These are phyloP conservation scores for Umbelopsis ramanniana DNA, from an alignment of 192 early-diverging fungal species.

Conservation along the genomic window DNA sequence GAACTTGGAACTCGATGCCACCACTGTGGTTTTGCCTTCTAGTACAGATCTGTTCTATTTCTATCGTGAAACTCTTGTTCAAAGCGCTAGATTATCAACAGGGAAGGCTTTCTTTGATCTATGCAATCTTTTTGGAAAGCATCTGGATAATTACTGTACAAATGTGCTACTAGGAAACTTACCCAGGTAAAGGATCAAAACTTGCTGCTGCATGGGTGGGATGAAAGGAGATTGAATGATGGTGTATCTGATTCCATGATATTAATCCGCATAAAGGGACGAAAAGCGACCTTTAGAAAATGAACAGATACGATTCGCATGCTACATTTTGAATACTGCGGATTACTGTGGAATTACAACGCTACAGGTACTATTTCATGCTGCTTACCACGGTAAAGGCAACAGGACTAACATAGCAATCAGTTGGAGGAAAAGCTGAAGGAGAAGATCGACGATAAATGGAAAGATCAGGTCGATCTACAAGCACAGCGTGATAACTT, in stretches of 20 bases:
- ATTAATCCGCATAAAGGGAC: conserved; percentile 45
- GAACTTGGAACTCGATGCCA: conserved; percentile 58
- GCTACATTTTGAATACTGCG: conserved; percentile 88
- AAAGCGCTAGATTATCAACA: conserved; percentile 84
- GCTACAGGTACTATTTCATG: conserved; percentile 54
- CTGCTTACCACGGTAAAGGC: not conserved
- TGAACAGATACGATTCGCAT: conserved; percentile 74
- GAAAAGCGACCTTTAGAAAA: conserved; percentile 64
- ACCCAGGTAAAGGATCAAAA: conserved; percentile 52
- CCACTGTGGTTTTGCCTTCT: conserved; percentile 76
- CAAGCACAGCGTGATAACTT: conserved; percentile 78
- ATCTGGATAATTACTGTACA: conserved; percentile 77
- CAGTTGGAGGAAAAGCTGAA: conserved; percentile 92
- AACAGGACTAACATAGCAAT: conserved; percentile 3
- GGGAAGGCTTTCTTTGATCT: conserved; percentile 89
- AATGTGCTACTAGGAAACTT: conserved; percentile 74
- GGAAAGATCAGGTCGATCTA: conserved; percentile 73
- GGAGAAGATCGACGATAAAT: conserved; percentile 76
- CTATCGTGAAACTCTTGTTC: conserved; percentile 87
- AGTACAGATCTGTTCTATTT: conserved; percentile 91
- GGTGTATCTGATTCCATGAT: not conserved
- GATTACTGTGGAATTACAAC: conserved; percentile 93
- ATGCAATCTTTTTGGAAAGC: conserved; percentile 77
- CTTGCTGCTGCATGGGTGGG: not conserved
- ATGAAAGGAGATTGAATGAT: no score